Percentiles rank a stretch among this genome's conserved stretches.
Conservation (phyloP, 176 grass and related monocot species). For the Juncus inflexus region DNA sequence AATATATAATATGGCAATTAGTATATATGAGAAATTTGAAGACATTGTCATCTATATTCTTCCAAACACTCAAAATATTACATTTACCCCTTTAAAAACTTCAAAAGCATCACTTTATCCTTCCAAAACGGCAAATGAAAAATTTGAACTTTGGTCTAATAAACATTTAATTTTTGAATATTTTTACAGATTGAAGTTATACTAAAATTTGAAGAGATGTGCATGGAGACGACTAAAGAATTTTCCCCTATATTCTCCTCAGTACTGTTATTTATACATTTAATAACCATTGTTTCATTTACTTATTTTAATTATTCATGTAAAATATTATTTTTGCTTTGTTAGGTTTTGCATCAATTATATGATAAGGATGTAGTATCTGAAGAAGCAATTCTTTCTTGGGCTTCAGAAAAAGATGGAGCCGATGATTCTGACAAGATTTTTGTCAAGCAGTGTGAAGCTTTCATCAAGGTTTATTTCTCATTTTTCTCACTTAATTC, state of each 20-base stretch:
- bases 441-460: constrained; percentile 66
- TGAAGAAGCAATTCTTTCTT: constrained; percentile 84
- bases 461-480: constrained; percentile 59
- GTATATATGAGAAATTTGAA: no score
- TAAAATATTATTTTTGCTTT: constrained; percentile 13
- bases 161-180: background rate
- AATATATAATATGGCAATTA: no score
- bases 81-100: background rate
- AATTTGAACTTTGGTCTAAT: constrained; percentile 1
- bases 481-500: background rate
- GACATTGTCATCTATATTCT: no score
- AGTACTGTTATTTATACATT: constrained; percentile 33
- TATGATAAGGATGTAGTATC: constrained; percentile 67
- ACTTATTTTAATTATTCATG: no score
- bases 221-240: constrained; percentile 66
- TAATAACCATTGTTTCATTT: constrained; percentile 9
- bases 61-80: no score
- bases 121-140: background rate
- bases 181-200: constrained; percentile 81
- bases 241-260: constrained; percentile 55
- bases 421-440: constrained; percentile 85
- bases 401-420: constrained; percentile 58
- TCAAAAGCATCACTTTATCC: background rate
- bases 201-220: constrained; percentile 98
- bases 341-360: constrained; percentile 54